Evolutionary conservation across 1,139 yeast genomes (phyloP), one percentile per base, ranked within the genome.

Genomic region (Torulaspora globosa): DNA sequence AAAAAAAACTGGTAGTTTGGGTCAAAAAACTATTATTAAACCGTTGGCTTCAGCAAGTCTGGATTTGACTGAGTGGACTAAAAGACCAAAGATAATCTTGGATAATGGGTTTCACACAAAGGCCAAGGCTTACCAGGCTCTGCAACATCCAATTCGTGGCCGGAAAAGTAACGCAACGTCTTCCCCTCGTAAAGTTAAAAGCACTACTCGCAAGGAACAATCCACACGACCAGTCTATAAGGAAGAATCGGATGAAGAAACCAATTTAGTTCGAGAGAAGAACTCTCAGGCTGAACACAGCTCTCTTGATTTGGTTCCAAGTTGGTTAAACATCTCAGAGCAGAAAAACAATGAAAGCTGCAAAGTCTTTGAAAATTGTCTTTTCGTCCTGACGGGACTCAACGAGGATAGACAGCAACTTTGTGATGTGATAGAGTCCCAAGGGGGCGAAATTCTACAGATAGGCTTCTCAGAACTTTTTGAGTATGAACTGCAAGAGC

Each of bases 401-500:
- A 53, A 50, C 19, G 74, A 70, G 11, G 67, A 66, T 5, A 68
- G 71, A 21, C 71, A 74, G 41, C 64, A 63, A 21, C 36, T 58
- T 3, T 19, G 30, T 3, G 53, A 58, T 1, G 35, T 68, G 12
- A 80, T 80, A 9, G 64, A 62, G 36, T 47, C 56, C 0, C 70
- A 79, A 52, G 87, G 85, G 1, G 90, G 88, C 0, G 59, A 65
- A 4, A 64, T 82, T 5, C 52, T 78, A 10, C 77, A 74, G 9
- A 6, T 18, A n/a, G 59, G 73, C 64, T 70, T 80, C 44, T 69
- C 59, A 18, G 65, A 59, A 11, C 52, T 70, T 33, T 56, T 66
- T 35, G 42, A 49, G 2, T 50, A 46, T 44, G 50, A 47, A 30
- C n/a, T 50, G 54, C 39, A 18, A 19, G 12, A 31, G 21, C 40